phyloP scores from a whole-genome alignment of 441 rosid species.

The Raphanus hybrid region DNA sequence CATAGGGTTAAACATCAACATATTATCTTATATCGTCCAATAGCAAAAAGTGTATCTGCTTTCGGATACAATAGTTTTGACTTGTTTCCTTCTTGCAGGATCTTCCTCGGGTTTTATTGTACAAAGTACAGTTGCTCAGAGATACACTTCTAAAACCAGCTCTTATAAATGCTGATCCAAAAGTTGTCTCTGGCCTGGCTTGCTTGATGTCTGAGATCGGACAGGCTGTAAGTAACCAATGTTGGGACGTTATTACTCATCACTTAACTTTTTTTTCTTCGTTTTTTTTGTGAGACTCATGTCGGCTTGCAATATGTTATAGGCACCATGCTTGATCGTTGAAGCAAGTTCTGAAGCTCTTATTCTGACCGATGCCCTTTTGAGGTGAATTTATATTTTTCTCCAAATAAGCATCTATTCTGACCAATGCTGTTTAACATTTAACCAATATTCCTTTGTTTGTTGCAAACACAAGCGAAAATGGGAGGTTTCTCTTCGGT shows the following conservation, averaged over 20 bases:
- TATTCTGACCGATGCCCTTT: slow-evolving; percentile 75
- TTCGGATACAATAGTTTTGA: slow-evolving; percentile 10
- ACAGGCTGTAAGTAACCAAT: slow-evolving; percentile 76
- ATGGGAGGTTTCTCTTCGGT: background rate
- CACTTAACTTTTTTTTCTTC: slow-evolving; percentile 4
- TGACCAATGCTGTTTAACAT: background rate
- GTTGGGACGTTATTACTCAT: slow-evolving; percentile 17
- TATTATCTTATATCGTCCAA: background rate
- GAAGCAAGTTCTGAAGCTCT: slow-evolving; percentile 89
- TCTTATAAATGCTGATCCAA: slow-evolving; percentile 72
- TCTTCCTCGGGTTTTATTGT: slow-evolving; percentile 83
- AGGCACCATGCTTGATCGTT: slow-evolving; percentile 90
- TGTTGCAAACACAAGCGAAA: background rate
- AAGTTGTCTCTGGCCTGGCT: slow-evolving; percentile 83
- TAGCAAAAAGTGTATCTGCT: slow-evolving; percentile 2
- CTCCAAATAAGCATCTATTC: background rate
- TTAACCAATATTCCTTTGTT: background rate
- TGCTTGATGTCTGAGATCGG: slow-evolving; percentile 95
- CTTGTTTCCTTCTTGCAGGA: slow-evolving; percentile 62
- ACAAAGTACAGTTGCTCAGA: slow-evolving; percentile 78
- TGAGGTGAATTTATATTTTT: slow-evolving; percentile 60
- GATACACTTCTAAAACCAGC: slow-evolving; percentile 85
- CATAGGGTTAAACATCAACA: background rate
- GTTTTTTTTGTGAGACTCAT: slow-evolving; percentile 32
- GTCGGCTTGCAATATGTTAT: slow-evolving; percentile 36